Base-by-base conservation (phyloP, 2,329 filamentous ascomycete genomes). In the Epichloe hybrida region DNA sequence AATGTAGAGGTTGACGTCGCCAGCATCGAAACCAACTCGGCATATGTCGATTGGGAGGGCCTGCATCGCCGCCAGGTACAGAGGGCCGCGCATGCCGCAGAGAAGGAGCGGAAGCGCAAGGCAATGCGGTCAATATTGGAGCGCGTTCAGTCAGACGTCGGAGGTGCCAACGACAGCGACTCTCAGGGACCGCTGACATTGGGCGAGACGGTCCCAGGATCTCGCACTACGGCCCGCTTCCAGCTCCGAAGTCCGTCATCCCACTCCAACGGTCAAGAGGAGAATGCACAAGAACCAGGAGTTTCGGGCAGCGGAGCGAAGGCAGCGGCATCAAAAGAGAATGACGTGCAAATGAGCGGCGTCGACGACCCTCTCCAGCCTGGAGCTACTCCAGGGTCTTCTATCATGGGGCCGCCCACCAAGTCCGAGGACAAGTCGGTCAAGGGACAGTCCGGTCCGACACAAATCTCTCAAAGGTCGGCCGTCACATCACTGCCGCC, bases 1-100 rank as follows among this genome's bases (percentile, higher is more conserved):
- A 97, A 97, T 61, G 91, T 96, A 2, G 89, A 96, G 63, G 91
- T 97, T 36, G 91, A 97, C 66, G 84, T 97, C 55, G 81, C 81
- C 42, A 80, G 79, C 45, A 82, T 96, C 51, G 84, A 88, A 61
- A 73, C 74, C 41, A 76, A 86, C 55, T 80, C 85, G 13, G 73
- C 72, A 11, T 71, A 85, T 36, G 72, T 84, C 40, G 84, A 93
- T 60, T 96, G 89, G 71, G 88, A 96, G 56, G 83, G 79, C 45
- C 77, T 96, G 3, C 90, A 93, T 64, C 70, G 79, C 48, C 76
- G 86, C 46, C 86, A 93, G 63, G 64, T 83, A 45, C 78, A 83
- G 61, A 77, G 87, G 50, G 77, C 75, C 44, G 75, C 72, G 52
- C 72, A 78, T 57, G 73, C 71, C 35, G 75, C 77, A 37, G 80